A percentile compares a stretch with the other conserved stretches of the same genome.
These are phyloP conservation scores for Pythium volutum DNA, from an alignment of 352 stramenopile species.

Conservation along the genomic window DNA sequence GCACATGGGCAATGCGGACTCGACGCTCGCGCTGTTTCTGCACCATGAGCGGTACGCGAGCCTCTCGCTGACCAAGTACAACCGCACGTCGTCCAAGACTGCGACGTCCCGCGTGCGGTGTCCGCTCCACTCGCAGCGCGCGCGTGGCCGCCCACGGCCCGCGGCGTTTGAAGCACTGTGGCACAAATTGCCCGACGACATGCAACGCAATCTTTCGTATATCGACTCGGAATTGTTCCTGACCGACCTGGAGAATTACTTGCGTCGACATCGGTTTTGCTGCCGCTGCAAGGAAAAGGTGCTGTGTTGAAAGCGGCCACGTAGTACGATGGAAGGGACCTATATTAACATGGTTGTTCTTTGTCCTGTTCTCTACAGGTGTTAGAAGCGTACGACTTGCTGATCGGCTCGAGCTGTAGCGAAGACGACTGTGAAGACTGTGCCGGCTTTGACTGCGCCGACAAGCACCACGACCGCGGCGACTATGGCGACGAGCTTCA, in stretches of 20 bases:
- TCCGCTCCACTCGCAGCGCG: conserved; percentile 72
- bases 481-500: conserved; percentile 82
- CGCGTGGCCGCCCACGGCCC: conserved; percentile 63
- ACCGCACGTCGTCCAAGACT: conserved; percentile 29
- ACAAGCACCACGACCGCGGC: conserved; percentile 70
- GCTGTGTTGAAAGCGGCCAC: no score
- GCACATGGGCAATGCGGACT: conserved; percentile 64
- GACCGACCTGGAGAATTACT: conserved; percentile 78
- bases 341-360: no score
- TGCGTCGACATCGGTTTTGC: conserved; percentile 84
- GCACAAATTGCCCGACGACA: conserved; percentile 72
- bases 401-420: conserved; percentile 81
- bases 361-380: no score
- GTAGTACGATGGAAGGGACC: no score
- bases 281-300: conserved; percentile 85
- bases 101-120: conserved; percentile 60
- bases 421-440: conserved; percentile 87
- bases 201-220: conserved; percentile 78
- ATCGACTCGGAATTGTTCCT: conserved; percentile 88
- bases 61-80: conserved; percentile 50
- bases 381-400: conserved; percentile 83
- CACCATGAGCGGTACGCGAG: conserved; percentile 73
- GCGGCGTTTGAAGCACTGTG: conserved; percentile 76
- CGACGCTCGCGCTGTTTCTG: conserved; percentile 68
- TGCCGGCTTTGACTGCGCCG: conserved; percentile 66